Base-by-base conservation (phyloP, 345 rosid species). In the Euphorbia peplus region DNA sequence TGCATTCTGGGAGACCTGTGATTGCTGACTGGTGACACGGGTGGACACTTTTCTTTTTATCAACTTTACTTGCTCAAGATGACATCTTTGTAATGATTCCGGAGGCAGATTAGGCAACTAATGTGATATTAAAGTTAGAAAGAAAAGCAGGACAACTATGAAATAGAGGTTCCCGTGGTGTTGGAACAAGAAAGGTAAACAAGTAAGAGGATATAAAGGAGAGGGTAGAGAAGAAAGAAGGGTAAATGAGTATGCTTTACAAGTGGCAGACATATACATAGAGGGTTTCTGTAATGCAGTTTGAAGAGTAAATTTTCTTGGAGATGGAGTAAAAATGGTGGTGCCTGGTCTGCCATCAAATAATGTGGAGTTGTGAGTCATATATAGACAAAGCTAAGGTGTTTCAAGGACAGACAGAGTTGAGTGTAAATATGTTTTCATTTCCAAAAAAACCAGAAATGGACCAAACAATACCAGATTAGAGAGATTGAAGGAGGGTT, bases 191-290 rank as follows among this genome's bases (percentile, higher is more conserved):
- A 75, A 80, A 71, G 76, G 81, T 35, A 74, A 76, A 51, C 63
- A 59, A 67, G 64, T 70, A 66, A 66, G 70, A 25, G 55, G 72
- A 60, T 22, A 59, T 59, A 58, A 55, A 29, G 68, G 79, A 73
- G 68, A 46, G 46, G 46, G 72, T 42, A 59, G 10, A 28, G 72
- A 69, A 21, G 73, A 51, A 69, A 63, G 56, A 73, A 71, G 12
- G 35, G 9, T 18, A 73, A 73, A n/a, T 69, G 72, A 62, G 67
- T 48, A 19, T 60, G 73, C 74, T 77, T 62, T 39, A 76, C 60
- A 73, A 86, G 90, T 88, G 96, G 95, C 80, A 82, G 88, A 87
- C 98, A 85, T 48, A 82, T 87, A 88, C 98, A 84, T 48, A 53
- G 82, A 71, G 74, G 75, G 48, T 78, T 73, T 70, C 72, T 32